phyloP scores from a whole-genome alignment of 192 early-diverging fungal species.

The Linderina pennispora region DNA sequence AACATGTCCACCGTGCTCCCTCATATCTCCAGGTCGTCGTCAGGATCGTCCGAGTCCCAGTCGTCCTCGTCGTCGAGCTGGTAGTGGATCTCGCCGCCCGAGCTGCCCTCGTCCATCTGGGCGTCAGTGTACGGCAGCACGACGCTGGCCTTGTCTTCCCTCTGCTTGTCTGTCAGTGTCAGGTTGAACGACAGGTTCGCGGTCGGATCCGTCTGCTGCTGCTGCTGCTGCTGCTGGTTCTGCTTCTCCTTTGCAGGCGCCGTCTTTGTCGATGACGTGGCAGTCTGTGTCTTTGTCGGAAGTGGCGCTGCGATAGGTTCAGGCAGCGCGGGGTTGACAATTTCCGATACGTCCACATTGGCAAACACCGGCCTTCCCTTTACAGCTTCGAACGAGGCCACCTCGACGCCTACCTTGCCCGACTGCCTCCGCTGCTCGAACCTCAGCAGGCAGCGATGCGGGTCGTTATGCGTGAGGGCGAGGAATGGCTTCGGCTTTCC shows the following conservation, averaged over 20 bases:
- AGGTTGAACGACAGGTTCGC: conserved; percentile 83
- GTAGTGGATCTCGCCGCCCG: conserved; percentile 60
- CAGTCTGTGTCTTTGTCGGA: background rate
- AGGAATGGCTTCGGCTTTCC: conserved; percentile 16
- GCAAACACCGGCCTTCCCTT: conserved; percentile 14
- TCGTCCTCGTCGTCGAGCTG: conserved; percentile 83
- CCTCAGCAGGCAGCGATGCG: conserved; percentile 16
- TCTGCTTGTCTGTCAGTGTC: conserved; percentile 75
- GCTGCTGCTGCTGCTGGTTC: background rate
- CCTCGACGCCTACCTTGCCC: conserved; percentile 34
- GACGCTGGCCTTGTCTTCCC: conserved; percentile 61
- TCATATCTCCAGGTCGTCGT: conserved; percentile 86
- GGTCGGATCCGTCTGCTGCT: conserved; percentile 53
- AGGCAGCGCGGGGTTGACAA: background rate
- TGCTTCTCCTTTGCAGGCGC: background rate
- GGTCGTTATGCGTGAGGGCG: conserved; percentile 18
- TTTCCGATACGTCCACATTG: background rate
- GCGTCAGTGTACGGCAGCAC: conserved; percentile 77
- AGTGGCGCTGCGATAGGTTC: no score
- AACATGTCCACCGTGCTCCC: background rate
- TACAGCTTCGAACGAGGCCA: conserved; percentile 27
- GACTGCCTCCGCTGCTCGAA: conserved; percentile 37
- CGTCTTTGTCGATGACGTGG: background rate
- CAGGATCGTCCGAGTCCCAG: conserved; percentile 87
- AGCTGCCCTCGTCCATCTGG: background rate